phyloP scores from a whole-genome alignment of 805 yeast genomes.

The Nakazawaea peltata region DNA sequence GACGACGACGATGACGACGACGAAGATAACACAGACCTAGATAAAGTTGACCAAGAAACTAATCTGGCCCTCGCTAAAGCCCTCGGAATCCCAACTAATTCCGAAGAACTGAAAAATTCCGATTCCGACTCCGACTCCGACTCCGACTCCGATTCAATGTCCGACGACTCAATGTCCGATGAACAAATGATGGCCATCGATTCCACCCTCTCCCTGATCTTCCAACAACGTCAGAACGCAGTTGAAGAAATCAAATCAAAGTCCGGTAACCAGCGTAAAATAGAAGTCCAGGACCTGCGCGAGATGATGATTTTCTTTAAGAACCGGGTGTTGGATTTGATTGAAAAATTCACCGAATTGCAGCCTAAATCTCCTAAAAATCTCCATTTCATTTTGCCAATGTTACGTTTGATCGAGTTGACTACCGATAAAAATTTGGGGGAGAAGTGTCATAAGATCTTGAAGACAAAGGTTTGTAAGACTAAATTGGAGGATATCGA shows the following conservation, averaged over 20 bases:
- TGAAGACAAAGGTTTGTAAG: constrained; percentile 55
- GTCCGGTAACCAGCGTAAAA: constrained; percentile 57
- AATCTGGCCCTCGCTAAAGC: constrained; percentile 64
- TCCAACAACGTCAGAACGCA: constrained; percentile 73
- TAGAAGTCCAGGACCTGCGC: constrained; percentile 71
- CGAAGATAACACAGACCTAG: constrained; percentile 38
- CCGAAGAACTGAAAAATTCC: constrained; percentile 31
- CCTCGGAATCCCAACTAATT: constrained; percentile 50
- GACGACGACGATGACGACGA: constrained; percentile 18
- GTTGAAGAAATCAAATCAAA: constrained; percentile 37
- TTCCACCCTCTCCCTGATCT: constrained; percentile 72
- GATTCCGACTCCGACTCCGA: constrained; percentile 25
- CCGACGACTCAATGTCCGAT: constrained; percentile 82
- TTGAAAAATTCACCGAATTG: constrained; percentile 51
- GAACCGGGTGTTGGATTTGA: constrained; percentile 65
- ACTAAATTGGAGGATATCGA: constrained; percentile 23
- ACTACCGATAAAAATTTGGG: constrained; percentile 70
- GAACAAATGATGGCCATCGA: constrained; percentile 96
- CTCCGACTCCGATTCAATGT: constrained; percentile 30
- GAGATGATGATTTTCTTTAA: constrained; percentile 76
- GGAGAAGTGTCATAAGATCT: constrained; percentile 63
- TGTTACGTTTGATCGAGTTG: constrained; percentile 50
- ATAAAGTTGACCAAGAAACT: constrained; percentile 35
- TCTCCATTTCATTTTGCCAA: constrained; percentile 41
- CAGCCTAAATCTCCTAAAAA: constrained; percentile 33